Evolutionary conservation across 371 early-diverging fungal genomes (phyloP), one percentile per base, ranked within the genome.

Genomic region (Smittium culicis): DNA sequence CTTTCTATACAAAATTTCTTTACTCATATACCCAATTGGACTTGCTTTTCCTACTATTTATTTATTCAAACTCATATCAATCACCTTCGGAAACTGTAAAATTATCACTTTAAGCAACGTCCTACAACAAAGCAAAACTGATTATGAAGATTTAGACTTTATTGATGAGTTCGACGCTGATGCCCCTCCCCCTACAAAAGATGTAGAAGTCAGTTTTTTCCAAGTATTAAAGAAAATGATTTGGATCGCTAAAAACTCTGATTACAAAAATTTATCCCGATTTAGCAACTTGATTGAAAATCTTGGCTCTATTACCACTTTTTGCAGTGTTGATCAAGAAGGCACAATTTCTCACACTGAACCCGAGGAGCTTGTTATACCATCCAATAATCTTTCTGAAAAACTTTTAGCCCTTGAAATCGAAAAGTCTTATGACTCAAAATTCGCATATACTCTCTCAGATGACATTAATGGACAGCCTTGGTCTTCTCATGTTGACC

Each of bases 131-230:
- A 90, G 93, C 28, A 93, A 91, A 69, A 91, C 91, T 0, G 93
- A 92, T 65, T 98, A 91, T 71, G 92, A 93, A 71, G 98, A 98
- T 70, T 87, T 87, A 68, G 92, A 90, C 33, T 91, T 93, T 67
- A 89, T 95, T 29, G 98, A 98, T 72, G 95, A 96, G 69, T 98
- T 98, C 78, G 98, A 98, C 79, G 87, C 89, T 5, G 92, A 91
- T 66, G 98, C 98, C 0, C 93, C 96, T 17, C 92, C 98, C 30
- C 98, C 98, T 5, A 95, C 93, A 8, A 98, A 95, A 74, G 92
- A 94, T 72, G 81, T 98, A 3, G 80, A 79, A 20, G 79, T 94
- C 0, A 85, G 87, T 59, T 81, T 82, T 55, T 78, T 87, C 79
- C 81, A 76, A 64, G 65, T 83, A 1, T 28, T 68, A 54, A 56